Base-by-base conservation (phyloP, 352 stramenopile species). In the Phytophthora tubulina region DNA sequence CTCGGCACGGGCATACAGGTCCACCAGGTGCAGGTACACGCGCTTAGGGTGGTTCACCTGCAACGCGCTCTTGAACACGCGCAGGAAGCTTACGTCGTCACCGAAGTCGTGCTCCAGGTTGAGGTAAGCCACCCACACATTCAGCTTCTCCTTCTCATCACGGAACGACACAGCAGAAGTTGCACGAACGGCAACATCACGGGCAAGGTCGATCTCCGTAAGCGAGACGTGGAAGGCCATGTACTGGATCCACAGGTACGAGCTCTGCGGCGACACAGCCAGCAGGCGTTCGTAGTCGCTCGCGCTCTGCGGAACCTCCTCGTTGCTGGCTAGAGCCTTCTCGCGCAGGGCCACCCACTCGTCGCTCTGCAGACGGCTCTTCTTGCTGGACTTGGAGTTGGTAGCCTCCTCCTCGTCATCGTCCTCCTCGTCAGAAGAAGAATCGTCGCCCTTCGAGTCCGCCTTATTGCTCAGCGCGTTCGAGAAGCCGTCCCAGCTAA, bases 191-290 rank as follows among this genome's bases (percentile, higher is more conserved):
- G 96, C 97, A 53, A 99, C 96, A 72, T 97, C 94, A 9, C 96
- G 91, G 33, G 96, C 96, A 48, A 97, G 80, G 8, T 93, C 89
- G 53, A 99, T 88, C 68, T 99, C 95, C 38, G 95, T 98, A 21
- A 99, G 79, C 41, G 94, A 98, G 36, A 99, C 82, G 78, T 99
- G 92, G 83, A 98, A 99, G 14, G 97, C 97, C 96, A 99, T 99
- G 85, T 98, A 99, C 72, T 97, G 93, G 72, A 99, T 99, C 96
- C 96, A 99, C 66, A 98, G 61, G 80, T 97, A 98, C 51, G 96
- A 98, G 69, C 89, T 98, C 75, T 99, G 97, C 14, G 97, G 97
- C 56, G 90, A 96, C 52, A 96, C 93, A 10, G 94, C 94, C 52
- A 99, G 78, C 48, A 99, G 78, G 21, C 97, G 95, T 77, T 99